Evolutionary conservation across 1,284 basidiomycete species (phyloP).

Genomic region (Apiotrichum gamsii): DNA sequence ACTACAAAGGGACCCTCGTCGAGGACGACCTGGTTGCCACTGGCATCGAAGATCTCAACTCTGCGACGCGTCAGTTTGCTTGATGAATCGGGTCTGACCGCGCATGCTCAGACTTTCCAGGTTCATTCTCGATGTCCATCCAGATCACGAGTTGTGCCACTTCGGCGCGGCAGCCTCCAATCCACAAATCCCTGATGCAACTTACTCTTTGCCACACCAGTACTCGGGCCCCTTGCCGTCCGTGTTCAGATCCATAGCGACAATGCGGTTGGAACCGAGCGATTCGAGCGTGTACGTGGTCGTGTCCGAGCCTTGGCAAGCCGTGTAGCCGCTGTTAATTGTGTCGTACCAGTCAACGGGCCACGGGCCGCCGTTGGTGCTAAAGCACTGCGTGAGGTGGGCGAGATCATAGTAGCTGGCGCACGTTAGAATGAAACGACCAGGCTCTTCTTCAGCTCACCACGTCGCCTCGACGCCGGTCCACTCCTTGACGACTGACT

Average conservation of each 20-base stretch:
- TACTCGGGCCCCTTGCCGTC: conserved; percentile 17
- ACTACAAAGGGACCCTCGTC: conserved; percentile 34
- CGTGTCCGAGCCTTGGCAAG: conserved; percentile 8
- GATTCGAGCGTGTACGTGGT: conserved; percentile 7
- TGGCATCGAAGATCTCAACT: conserved; percentile 21
- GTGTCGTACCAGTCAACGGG: conserved; percentile 8
- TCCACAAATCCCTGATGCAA: too few species aligned
- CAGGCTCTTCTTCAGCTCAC: not conserved
- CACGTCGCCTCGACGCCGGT: not conserved
- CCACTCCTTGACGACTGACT: not conserved
- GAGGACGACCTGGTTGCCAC: conserved; percentile 19
- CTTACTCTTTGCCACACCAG: conserved; percentile 23
- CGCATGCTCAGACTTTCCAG: too few species aligned
- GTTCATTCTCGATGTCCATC: too few species aligned
- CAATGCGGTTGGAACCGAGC: conserved; percentile 10
- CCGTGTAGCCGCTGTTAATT: conserved; percentile 14
- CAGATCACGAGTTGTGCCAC: too few species aligned
- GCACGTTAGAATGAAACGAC: not conserved
- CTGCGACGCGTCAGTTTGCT: too few species aligned
- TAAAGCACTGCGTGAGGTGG: conserved; percentile 4
- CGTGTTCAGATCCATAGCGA: conserved; percentile 19
- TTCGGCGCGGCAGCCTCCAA: too few species aligned
- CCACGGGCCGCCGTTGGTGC: conserved; percentile 15
- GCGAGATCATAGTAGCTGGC: conserved; percentile 17
- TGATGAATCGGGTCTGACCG: too few species aligned